Conservation (phyloP, 2,329 filamentous ascomycete genomes). For the Chaetomiaceae sp. region DNA sequence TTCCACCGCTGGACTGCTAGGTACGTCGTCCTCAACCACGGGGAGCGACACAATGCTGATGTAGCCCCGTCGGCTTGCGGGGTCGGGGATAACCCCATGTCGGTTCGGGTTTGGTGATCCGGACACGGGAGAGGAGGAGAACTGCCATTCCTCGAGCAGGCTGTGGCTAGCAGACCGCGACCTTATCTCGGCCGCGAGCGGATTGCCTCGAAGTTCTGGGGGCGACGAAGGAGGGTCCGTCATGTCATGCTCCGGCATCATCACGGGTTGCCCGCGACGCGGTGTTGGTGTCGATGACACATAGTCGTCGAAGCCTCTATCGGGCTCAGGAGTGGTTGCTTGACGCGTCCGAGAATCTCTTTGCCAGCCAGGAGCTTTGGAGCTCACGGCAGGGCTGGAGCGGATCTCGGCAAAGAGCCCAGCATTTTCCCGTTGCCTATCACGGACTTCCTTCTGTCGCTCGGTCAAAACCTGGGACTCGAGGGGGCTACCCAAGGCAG, state of each 20-base stretch:
- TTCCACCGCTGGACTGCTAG: conserved; percentile 6
- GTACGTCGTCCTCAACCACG: conserved; percentile 13
- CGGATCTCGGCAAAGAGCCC: conserved; percentile 64
- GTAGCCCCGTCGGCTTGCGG: conserved; percentile 21
- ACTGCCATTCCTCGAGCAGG: conserved; percentile 46
- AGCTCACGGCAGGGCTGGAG: conserved; percentile 42
- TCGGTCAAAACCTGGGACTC: conserved; percentile 76
- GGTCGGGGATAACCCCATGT: conserved; percentile 26
- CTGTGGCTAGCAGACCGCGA: conserved; percentile 41
- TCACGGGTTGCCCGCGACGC: conserved; percentile 47
- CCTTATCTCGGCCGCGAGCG: conserved; percentile 48
- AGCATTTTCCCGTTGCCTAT: conserved; percentile 63
- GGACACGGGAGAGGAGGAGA: conserved; percentile 51
- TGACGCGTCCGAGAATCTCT: conserved; percentile 20
- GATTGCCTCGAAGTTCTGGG: conserved; percentile 49
- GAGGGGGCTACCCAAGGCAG: conserved; percentile 40
- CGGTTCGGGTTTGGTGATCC: conserved; percentile 43
- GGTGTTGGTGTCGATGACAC: conserved; percentile 58
- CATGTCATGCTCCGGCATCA: conserved; percentile 43
- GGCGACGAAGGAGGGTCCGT: conserved; percentile 56
- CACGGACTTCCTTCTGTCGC: conserved; percentile 70
- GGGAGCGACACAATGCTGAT: conserved; percentile 21
- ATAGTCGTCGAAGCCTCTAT: conserved; percentile 44
- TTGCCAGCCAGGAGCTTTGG: conserved; percentile 12
- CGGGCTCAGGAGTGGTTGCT: conserved; percentile 43